Evolutionary conservation across 208 protist species (phyloP), one percentile per base, ranked within the genome.

Genomic region (Trypanosoma avium): DNA sequence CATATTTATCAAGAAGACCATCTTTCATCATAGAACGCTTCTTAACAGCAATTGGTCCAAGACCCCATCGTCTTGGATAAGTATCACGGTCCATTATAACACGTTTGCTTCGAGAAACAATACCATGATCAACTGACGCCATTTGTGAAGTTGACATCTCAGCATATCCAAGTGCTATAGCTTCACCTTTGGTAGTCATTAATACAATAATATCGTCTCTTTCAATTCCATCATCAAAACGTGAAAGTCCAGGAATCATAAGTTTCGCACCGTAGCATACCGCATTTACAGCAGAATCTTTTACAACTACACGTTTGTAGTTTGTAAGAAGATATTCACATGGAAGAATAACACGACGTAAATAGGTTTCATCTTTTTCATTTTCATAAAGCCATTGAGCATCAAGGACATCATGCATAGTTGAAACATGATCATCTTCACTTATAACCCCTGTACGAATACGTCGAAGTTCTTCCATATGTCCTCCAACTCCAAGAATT

Each of bases 41-140:
- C 74, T 96, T 83, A 40, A 92, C 70, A 10, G 98, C 97, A 54
- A 97, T 67, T 15, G 92, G 95, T 36, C 97, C 98, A 1, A 99
- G 77, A 65, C 99, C 99, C 99, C 99, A 99, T 36, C 92, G 79
- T 35, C 94, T 86, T 21, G 98, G 98, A 84, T 99, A 99, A 3
- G 97, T 99, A 75, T 99, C 97, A 50, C 99, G 88, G 63, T 99
- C 99, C 99, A 99, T 99, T 58, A 99, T 99, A 24, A 99, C 99
- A 66, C 99, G 92, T 89, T 99, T 99, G 78, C 98, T 99, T 65
- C 98, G 98, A 42, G 94, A 94, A 29, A 98, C 97, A 61, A 99
- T 95, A 53, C 99, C 99, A 77, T 99, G 97, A 66, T 99, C 96
- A 58, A 92, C 93, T 6, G 93, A 97, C 2, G 86, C 86, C 90